phyloP scores from a whole-genome alignment of 164 flowering plant genomes.

The Umbellularia californica region DNA sequence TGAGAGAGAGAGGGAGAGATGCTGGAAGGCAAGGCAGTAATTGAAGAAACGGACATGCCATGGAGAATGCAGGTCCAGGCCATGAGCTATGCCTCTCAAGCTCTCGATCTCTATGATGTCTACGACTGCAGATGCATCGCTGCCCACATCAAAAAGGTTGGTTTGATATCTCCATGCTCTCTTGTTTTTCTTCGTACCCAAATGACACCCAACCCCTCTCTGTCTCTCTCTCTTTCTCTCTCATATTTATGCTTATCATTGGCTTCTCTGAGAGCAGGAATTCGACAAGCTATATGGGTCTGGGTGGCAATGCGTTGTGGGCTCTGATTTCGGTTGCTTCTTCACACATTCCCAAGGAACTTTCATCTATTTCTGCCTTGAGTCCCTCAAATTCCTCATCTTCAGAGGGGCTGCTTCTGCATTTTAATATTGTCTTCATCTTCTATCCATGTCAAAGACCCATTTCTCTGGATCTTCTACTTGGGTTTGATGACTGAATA shows the following conservation, averaged over 20 bases:
- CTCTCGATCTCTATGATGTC: conserved; percentile 82
- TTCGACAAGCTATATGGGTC: conserved; percentile 45
- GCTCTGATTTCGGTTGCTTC: conserved; percentile 86
- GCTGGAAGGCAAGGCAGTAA: conserved; percentile 92
- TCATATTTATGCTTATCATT: too few species aligned
- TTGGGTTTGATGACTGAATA: background rate
- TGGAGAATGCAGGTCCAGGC: conserved; percentile 89
- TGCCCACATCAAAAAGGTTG: conserved; percentile 84
- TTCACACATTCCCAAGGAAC: conserved; percentile 77
- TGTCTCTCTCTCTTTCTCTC: too few species aligned
- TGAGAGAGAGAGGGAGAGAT: conserved; percentile 23
- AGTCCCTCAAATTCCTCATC: conserved; percentile 69
- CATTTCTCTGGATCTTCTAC: too few species aligned
- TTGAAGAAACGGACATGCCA: conserved; percentile 91
- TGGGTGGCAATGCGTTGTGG: conserved; percentile 28
- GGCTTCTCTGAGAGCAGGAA: conserved; percentile 44
- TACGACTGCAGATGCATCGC: conserved; percentile 77
- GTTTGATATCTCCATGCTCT: conserved; percentile 24
- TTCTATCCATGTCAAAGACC: background rate
- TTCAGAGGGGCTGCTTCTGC: conserved; percentile 50
- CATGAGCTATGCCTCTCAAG: conserved; percentile 72
- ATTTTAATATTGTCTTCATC: background rate
- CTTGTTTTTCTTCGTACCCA: too few species aligned
- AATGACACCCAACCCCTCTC: too few species aligned
- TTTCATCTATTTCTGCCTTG: conserved; percentile 69